Evolutionary conservation across 148 eudicot species (phyloP).

Genomic region (Arctostaphylos glauca): DNA sequence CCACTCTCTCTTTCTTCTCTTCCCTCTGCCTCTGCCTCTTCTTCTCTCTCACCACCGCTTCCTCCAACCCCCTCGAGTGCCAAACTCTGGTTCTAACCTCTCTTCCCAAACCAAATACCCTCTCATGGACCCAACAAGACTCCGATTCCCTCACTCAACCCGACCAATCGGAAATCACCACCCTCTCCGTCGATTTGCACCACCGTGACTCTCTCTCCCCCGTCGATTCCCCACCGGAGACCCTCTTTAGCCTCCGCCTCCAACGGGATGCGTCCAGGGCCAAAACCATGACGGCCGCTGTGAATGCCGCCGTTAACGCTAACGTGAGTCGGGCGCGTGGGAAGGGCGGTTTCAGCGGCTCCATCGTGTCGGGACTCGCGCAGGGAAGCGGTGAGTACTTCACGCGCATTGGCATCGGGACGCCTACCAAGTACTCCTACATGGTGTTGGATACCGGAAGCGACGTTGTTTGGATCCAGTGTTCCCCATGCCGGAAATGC

Average conservation of each 20-base stretch:
- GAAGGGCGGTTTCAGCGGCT: slow-evolving; percentile 59
- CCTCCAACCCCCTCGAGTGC: slow-evolving; percentile 24
- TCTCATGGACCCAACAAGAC: slow-evolving; percentile 12
- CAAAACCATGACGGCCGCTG: slow-evolving; percentile 24
- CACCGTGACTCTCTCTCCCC: slow-evolving; percentile 50
- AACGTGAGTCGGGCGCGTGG: slow-evolving; percentile 3
- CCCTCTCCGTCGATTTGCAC: slow-evolving; percentile 41
- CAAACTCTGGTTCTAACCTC: slow-evolving; percentile 45
- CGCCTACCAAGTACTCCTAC: slow-evolving; percentile 71
- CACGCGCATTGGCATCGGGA: slow-evolving; percentile 87
- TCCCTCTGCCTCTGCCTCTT: slow-evolving; percentile 14
- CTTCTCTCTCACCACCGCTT: slow-evolving; percentile 20
- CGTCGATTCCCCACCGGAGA: slow-evolving; percentile 36
- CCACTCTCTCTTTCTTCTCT: neutral
- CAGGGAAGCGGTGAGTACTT: slow-evolving; percentile 98
- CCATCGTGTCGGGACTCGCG: slow-evolving; percentile 70
- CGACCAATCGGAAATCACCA: neutral
- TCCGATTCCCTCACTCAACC: slow-evolving; percentile 8
- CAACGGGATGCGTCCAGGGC: slow-evolving; percentile 54
- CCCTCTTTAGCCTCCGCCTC: slow-evolving; percentile 56
- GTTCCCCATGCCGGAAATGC: slow-evolving; percentile 72
- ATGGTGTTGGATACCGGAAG: slow-evolving; percentile 94
- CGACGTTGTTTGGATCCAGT: slow-evolving; percentile 95
- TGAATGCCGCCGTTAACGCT: neutral
- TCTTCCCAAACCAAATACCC: slow-evolving; percentile 39